phyloP scores from a whole-genome alignment of 768 basidiomycete species.

The Psilocybe tampanensis region DNA sequence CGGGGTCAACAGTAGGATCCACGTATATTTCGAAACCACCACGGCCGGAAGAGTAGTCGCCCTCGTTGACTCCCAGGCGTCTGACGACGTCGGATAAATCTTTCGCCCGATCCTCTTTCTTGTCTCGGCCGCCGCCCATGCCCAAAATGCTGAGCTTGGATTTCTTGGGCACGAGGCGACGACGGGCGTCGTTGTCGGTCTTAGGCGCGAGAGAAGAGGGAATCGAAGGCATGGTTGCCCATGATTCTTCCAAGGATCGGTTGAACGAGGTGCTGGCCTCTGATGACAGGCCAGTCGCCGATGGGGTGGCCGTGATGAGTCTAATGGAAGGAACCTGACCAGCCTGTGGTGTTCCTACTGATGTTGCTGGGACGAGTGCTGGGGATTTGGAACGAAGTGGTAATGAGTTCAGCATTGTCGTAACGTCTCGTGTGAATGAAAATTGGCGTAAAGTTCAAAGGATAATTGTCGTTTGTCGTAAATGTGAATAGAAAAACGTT shows the following conservation, averaged over 20 bases:
- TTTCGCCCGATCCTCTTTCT: constrained; percentile 33
- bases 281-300: constrained; percentile 44
- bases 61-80: constrained; percentile 39
- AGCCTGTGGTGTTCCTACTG: neutral
- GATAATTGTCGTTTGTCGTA: neutral
- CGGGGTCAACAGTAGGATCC: constrained; percentile 64
- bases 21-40: constrained; percentile 73
- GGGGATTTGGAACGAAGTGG: neutral
- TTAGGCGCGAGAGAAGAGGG: constrained; percentile 27
- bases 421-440: neutral
- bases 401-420: neutral
- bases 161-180: constrained; percentile 69
- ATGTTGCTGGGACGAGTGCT: neutral
- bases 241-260: constrained; percentile 38
- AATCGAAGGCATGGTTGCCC: constrained; percentile 27
- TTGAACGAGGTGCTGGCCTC: constrained; percentile 34
- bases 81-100: constrained; percentile 67
- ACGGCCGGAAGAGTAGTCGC: constrained; percentile 8
- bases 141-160: constrained; percentile 55
- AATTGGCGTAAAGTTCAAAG: neutral
- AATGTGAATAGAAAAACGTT: neutral
- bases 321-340: constrained; percentile 60
- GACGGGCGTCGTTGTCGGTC: constrained; percentile 31
- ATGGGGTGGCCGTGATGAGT: constrained; percentile 69
- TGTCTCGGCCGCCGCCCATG: constrained; percentile 17